Percentiles rank a stretch among this genome's conserved stretches.
Conservation (phyloP, 495 filamentous ascomycete genomes). For the Penicillium nucicola region DNA sequence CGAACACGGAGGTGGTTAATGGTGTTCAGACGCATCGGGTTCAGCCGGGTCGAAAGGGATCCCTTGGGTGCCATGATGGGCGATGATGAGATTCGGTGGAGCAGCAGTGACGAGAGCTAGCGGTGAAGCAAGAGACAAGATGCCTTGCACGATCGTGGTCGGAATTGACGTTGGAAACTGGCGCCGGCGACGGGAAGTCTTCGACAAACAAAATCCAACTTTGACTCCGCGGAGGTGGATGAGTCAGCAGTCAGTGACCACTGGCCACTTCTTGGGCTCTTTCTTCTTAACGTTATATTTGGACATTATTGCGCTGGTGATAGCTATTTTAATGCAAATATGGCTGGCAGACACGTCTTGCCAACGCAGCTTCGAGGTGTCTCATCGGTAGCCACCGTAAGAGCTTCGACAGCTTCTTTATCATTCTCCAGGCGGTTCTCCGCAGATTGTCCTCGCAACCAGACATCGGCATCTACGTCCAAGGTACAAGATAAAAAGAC, state of each 20-base stretch:
- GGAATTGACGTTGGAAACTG: slow-evolving; percentile 10
- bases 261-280: slow-evolving; percentile 1
- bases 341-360: slow-evolving; percentile 24
- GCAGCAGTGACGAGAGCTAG: slow-evolving; percentile 27
- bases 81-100: slow-evolving; percentile 20
- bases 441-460: slow-evolving; percentile 17
- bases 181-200: slow-evolving; percentile 9
- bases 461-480: slow-evolving; percentile 13
- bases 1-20: slow-evolving; percentile 80
- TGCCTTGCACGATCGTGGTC: slow-evolving; percentile 16
- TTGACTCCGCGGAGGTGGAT: slow-evolving; percentile 42
- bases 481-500: slow-evolving; percentile 14
- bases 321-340: background rate
- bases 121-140: slow-evolving; percentile 2
- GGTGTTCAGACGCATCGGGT: slow-evolving; percentile 80
- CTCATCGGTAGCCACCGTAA: slow-evolving; percentile 11
- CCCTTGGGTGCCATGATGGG: slow-evolving; percentile 51
- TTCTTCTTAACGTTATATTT: background rate
- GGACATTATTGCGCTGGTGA: background rate
- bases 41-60: slow-evolving; percentile 41
- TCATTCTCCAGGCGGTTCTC: slow-evolving; percentile 20
- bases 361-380: slow-evolving; percentile 12
- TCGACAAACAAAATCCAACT: slow-evolving; percentile 25
- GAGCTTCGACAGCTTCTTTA: slow-evolving; percentile 11
- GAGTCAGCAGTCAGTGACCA: slow-evolving; percentile 24